These are phyloP conservation scores for Botrytis deweyae DNA, from an alignment of 2,329 filamentous ascomycete species.

Conservation along the genomic window DNA sequence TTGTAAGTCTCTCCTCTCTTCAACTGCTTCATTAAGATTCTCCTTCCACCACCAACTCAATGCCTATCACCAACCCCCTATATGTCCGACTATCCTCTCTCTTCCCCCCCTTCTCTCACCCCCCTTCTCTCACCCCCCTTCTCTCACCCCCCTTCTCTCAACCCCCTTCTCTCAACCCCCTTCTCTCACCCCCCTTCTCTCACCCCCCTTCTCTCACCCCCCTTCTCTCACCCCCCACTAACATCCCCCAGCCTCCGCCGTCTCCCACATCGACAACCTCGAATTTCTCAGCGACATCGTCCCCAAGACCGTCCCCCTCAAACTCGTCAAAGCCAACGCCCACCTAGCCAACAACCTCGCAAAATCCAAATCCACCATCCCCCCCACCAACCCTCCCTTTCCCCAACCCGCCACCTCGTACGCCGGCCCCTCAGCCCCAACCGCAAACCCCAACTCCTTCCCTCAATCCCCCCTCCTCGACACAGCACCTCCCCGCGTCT, in stretches of 20 bases:
- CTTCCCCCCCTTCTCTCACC: neutral
- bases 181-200: too few species aligned
- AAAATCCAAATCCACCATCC: neutral
- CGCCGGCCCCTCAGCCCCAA: neutral
- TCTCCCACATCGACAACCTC: conserved; percentile 86
- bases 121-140: too few species aligned
- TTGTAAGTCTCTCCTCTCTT: conserved; percentile 50
- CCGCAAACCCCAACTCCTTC: neutral
- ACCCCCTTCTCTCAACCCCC: too few species aligned
- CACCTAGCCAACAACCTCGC: conserved; percentile 35
- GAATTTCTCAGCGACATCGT: conserved; percentile 93
- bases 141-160: too few species aligned
- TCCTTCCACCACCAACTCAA: neutral
- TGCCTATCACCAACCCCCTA: conserved; percentile 19
- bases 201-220: neutral
- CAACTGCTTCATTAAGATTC: conserved; percentile 20
- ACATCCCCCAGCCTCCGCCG: conserved; percentile 66
- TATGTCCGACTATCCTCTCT: neutral
- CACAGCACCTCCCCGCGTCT: conserved; percentile 1
- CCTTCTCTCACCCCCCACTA: neutral
- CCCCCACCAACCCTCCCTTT: neutral
- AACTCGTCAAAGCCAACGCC: conserved; percentile 70
- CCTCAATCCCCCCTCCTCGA: neutral
- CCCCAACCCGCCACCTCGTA: neutral
- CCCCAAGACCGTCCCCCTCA: conserved; percentile 80